Percentiles rank a stretch among this genome's conserved stretches.
These are phyloP conservation scores for Pseudopyricularia javanii DNA, from an alignment of 2,329 filamentous ascomycete species.

Conservation along the genomic window DNA sequence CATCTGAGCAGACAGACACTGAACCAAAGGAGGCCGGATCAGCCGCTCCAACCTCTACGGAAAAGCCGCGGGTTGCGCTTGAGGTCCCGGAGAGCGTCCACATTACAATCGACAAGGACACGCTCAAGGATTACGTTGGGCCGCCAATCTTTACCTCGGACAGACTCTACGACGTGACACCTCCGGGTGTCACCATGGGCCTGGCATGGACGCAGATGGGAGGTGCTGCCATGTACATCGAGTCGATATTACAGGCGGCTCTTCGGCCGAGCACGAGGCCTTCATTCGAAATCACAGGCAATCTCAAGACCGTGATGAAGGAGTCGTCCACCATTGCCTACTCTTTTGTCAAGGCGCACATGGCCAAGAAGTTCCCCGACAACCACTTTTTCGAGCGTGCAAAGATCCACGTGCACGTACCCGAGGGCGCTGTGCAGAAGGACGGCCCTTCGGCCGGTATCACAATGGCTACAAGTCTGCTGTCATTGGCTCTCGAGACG, in stretches of 20 bases:
- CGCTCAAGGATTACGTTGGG: slow-evolving; percentile 92
- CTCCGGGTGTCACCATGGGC: slow-evolving; percentile 92
- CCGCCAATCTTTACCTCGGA: slow-evolving; percentile 93
- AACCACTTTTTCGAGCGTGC: slow-evolving; percentile 97
- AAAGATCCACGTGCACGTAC: slow-evolving; percentile 88
- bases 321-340: slow-evolving; percentile 93
- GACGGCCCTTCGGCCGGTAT: slow-evolving; percentile 90
- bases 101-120: slow-evolving; percentile 75
- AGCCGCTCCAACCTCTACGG: slow-evolving; percentile 40
- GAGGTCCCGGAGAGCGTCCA: slow-evolving; percentile 80
- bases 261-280: slow-evolving; percentile 63
- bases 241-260: slow-evolving; percentile 83
- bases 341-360: slow-evolving; percentile 82
- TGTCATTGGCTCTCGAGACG: slow-evolving; percentile 71
- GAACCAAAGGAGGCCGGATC: slow-evolving; percentile 5
- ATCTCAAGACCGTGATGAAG: slow-evolving; percentile 95
- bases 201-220: slow-evolving; percentile 97
- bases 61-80: slow-evolving; percentile 62
- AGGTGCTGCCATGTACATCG: slow-evolving; percentile 90
- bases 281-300: slow-evolving; percentile 81
- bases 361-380: slow-evolving; percentile 73
- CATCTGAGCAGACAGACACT: slow-evolving; percentile 9
- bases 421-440: slow-evolving; percentile 91
- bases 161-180: slow-evolving; percentile 85
- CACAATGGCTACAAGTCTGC: slow-evolving; percentile 90